phyloP scores from a whole-genome alignment of 225 moss, liverwort and hornwort genomes.

The Pseudisothecium myosuroides region DNA sequence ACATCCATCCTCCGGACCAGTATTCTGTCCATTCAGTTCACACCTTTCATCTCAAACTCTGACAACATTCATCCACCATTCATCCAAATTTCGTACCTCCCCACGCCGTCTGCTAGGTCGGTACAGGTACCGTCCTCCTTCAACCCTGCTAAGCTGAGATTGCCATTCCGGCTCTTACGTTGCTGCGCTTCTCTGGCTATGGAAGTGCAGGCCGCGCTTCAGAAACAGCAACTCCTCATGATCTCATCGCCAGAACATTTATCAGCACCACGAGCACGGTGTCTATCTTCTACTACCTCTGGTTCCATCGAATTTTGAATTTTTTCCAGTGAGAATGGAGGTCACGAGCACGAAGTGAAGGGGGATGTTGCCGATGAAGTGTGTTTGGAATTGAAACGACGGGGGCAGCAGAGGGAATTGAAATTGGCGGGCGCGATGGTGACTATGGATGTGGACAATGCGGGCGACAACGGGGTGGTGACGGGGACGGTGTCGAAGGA shows the following conservation, averaged over 20 bases:
- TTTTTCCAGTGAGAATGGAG: not conserved
- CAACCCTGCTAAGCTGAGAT: not conserved
- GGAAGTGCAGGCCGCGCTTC: not conserved
- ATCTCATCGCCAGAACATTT: not conserved
- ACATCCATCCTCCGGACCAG: not conserved
- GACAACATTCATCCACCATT: not conserved
- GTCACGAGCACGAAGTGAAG: not conserved
- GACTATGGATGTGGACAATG: constrained; percentile 62
- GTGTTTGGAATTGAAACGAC: constrained; percentile 1
- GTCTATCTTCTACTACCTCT: not conserved
- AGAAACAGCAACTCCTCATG: not conserved
- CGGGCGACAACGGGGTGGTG: constrained; percentile 20
- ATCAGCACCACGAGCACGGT: not conserved
- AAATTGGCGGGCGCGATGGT: constrained; percentile 13
- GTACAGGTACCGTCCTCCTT: not conserved
- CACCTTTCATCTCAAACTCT: not conserved
- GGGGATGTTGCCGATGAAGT: not conserved
- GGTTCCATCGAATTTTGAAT: not conserved
- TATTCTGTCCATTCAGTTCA: not conserved
- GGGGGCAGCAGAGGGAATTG: not conserved
- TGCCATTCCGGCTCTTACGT: not conserved
- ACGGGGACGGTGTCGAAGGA: constrained; percentile 20
- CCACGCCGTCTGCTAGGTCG: not conserved
- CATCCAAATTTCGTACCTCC: not conserved
- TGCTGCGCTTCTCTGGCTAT: constrained; percentile 10